Conservation (phyloP, 441 rosid species). For the Cnidoscolus chayamansa region DNA sequence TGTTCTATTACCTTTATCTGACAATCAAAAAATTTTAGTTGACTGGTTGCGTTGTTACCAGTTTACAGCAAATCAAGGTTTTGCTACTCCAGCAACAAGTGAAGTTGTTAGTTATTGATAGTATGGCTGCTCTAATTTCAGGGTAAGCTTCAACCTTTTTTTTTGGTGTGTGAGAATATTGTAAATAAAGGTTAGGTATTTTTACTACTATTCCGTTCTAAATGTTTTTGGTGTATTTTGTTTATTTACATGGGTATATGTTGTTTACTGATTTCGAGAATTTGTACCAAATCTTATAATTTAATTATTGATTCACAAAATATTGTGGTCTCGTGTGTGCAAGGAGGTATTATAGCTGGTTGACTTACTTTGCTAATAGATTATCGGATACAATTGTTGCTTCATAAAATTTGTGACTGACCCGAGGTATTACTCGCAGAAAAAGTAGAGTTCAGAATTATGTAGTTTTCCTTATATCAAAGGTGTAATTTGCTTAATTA, state of each 20-base stretch:
- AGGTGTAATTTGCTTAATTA: no score
- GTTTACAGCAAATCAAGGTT: slow-evolving; percentile 76
- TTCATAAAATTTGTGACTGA: not conserved
- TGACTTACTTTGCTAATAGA: not conserved
- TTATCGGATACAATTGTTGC: not conserved
- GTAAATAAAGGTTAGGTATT: no score
- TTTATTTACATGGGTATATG: no score
- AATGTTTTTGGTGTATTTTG: no score
- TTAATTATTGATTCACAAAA: no score
- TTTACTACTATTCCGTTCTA: not conserved
- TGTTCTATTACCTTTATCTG: not conserved
- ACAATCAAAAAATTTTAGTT: slow-evolving; percentile 10
- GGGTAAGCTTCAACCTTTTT: slow-evolving; percentile 42
- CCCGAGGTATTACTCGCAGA: not conserved
- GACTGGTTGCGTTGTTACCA: slow-evolving; percentile 24
- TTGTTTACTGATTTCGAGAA: no score
- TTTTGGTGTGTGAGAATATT: no score
- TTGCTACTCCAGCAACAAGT: slow-evolving; percentile 68
- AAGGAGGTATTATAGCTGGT: not conserved
- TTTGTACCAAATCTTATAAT: no score
- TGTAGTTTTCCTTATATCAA: no score
- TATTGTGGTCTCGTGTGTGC: no score
- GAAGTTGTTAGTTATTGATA: slow-evolving; percentile 77
- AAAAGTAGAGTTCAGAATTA: not conserved
- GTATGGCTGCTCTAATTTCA: slow-evolving; percentile 87